Percentiles rank a stretch among this genome's conserved stretches.
phyloP scores from a whole-genome alignment of 306 rosid species.

The Cajanus cajan region DNA sequence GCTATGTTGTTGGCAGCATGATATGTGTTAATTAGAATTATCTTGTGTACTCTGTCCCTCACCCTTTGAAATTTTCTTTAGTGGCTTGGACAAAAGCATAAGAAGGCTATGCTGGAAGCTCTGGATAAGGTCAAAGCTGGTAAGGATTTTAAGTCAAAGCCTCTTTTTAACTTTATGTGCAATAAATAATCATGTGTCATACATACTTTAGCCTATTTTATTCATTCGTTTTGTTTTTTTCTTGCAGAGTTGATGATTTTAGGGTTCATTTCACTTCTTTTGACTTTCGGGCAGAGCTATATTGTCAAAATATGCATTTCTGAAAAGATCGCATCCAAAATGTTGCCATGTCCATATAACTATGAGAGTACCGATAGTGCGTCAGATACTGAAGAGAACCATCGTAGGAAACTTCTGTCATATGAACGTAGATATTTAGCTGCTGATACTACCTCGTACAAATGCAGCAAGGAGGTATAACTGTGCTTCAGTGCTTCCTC shows the following conservation, averaged over 20 bases:
- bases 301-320: slow-evolving; percentile 77
- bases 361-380: background rate
- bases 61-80: slow-evolving; percentile 18
- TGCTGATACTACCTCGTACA: slow-evolving; percentile 28
- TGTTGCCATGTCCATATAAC: slow-evolving; percentile 68
- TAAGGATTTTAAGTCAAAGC: slow-evolving; percentile 24
- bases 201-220: background rate
- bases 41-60: background rate
- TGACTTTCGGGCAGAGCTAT: slow-evolving; percentile 81
- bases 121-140: slow-evolving; percentile 89
- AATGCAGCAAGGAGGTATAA: slow-evolving; percentile 57
- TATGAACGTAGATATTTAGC: slow-evolving; percentile 65
- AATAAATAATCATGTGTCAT: background rate
- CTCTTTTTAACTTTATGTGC: background rate
- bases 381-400: slow-evolving; percentile 24
- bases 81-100: slow-evolving; percentile 36
- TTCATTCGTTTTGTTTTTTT: background rate
- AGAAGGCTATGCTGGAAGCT: slow-evolving; percentile 78
- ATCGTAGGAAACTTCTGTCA: slow-evolving; percentile 57
- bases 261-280: slow-evolving; percentile 86
- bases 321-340: slow-evolving; percentile 43
- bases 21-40: background rate
- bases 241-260: slow-evolving; percentile 95
- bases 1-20: background rate
- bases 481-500: background rate